These are phyloP conservation scores for Dictyophora rubrovolvata DNA, from an alignment of 768 basidiomycete genomes.

Conservation along the genomic window DNA sequence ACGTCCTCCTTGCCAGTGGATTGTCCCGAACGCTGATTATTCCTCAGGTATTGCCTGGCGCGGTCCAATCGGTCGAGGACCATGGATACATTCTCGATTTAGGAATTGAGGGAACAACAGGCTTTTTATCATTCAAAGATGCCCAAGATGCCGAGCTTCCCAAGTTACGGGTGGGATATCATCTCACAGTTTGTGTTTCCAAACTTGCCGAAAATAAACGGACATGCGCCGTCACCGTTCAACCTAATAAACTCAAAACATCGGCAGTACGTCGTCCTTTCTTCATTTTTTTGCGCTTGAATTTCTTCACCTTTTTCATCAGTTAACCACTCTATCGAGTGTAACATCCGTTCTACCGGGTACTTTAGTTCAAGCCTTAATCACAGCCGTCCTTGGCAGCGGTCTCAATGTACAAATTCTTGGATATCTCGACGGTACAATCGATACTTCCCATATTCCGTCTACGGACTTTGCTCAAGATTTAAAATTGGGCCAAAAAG, in stretches of 20 bases:
- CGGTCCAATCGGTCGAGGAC: slow-evolving; percentile 81
- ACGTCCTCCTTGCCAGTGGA: slow-evolving; percentile 25
- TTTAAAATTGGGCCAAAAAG: slow-evolving; percentile 32
- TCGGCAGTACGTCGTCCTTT: slow-evolving; percentile 39
- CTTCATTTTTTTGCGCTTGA: background rate
- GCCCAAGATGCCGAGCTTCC: slow-evolving; percentile 28
- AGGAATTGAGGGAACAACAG: slow-evolving; percentile 67
- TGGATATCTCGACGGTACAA: slow-evolving; percentile 86
- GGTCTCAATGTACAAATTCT: slow-evolving; percentile 85
- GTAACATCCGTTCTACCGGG: slow-evolving; percentile 83
- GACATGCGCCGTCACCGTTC: slow-evolving; percentile 58
- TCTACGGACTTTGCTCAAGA: slow-evolving; percentile 26
- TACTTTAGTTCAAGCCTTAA: slow-evolving; percentile 65
- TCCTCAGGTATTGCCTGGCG: slow-evolving; percentile 59
- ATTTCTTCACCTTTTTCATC: background rate
- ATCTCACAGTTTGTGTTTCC: slow-evolving; percentile 57
- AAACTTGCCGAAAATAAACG: slow-evolving; percentile 69
- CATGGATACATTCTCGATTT: slow-evolving; percentile 89
- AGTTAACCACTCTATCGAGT: slow-evolving; percentile 71
- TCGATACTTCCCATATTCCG: slow-evolving; percentile 70
- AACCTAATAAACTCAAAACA: slow-evolving; percentile 36
- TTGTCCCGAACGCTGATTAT: slow-evolving; percentile 11
- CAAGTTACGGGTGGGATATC: slow-evolving; percentile 48
- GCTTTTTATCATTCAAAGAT: slow-evolving; percentile 78
- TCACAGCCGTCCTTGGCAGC: slow-evolving; percentile 61